These are phyloP conservation scores for Candida mesenterica DNA, from an alignment of 1,139 yeast species.

Conservation along the genomic window DNA sequence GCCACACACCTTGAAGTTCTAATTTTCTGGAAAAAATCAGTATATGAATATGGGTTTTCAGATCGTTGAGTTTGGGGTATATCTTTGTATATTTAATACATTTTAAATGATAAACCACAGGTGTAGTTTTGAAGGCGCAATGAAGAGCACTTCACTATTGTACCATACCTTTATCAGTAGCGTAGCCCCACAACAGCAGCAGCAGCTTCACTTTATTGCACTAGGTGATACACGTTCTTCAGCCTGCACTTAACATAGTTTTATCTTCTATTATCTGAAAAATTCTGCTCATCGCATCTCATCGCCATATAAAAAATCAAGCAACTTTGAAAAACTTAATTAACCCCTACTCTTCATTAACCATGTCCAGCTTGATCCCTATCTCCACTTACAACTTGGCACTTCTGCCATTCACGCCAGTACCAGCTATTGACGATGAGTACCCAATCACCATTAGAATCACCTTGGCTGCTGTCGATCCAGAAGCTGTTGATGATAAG, in stretches of 20 bases:
- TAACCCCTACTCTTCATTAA: slow-evolving; percentile 3
- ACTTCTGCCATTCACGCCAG: slow-evolving; percentile 80
- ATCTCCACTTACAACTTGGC: slow-evolving; percentile 83
- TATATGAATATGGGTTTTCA: slow-evolving; percentile 7
- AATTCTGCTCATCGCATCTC: slow-evolving; percentile 8
- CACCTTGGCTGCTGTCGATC: slow-evolving; percentile 95
- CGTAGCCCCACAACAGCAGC: too few species aligned
- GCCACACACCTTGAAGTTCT: slow-evolving; percentile 98
- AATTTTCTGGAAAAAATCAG: slow-evolving; percentile 26
- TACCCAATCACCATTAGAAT: slow-evolving; percentile 86
- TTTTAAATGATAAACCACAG: slow-evolving; percentile 8
- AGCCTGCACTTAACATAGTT: neutral
- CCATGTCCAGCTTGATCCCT: slow-evolving; percentile 72
- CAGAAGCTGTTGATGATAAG: slow-evolving; percentile 77
- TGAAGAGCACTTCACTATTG: too few species aligned
- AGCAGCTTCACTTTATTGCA: too few species aligned
- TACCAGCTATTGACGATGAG: slow-evolving; percentile 81
- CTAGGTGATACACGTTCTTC: too few species aligned
- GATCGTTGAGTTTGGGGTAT: slow-evolving; percentile 13
- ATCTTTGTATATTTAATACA: slow-evolving; percentile 41
- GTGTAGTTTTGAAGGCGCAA: slow-evolving; percentile 1
- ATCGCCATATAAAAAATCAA: slow-evolving; percentile 1
- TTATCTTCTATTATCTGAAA: neutral
- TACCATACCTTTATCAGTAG: too few species aligned
- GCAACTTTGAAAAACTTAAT: neutral